Evolutionary conservation across 140 eudicot genomes (phyloP).

Genomic region (Anethum foeniculum): DNA sequence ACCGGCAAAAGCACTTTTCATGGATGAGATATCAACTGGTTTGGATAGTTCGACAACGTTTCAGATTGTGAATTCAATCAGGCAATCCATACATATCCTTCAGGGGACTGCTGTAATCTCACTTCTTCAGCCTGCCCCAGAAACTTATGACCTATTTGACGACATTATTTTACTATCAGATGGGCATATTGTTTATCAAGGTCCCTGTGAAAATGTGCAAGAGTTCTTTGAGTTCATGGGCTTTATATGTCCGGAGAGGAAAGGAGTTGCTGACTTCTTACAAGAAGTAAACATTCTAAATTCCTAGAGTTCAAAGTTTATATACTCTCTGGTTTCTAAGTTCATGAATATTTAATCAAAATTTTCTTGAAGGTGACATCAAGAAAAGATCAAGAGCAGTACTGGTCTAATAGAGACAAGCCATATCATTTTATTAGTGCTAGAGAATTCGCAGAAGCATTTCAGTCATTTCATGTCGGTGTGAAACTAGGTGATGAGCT

Average conservation of each 20-base stretch:
- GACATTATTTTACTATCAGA: slow-evolving; percentile 81
- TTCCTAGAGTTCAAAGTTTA: slow-evolving; percentile 4
- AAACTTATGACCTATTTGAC: slow-evolving; percentile 74
- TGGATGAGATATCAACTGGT: slow-evolving; percentile 97
- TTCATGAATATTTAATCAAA: not conserved
- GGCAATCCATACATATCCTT: slow-evolving; percentile 76
- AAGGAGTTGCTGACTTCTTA: slow-evolving; percentile 90
- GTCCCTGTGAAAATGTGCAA: slow-evolving; percentile 74
- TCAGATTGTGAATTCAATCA: slow-evolving; percentile 79
- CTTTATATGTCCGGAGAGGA: slow-evolving; percentile 84
- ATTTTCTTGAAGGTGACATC: slow-evolving; percentile 65
- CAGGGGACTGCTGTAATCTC: slow-evolving; percentile 81
- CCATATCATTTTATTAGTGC: slow-evolving; percentile 51
- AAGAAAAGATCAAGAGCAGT: slow-evolving; percentile 84
- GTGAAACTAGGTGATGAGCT: slow-evolving; percentile 61
- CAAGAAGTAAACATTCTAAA: slow-evolving; percentile 57
- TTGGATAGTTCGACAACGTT: slow-evolving; percentile 86
- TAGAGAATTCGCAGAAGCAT: slow-evolving; percentile 75
- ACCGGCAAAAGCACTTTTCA: slow-evolving; percentile 86
- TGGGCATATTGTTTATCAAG: slow-evolving; percentile 86
- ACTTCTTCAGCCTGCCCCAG: slow-evolving; percentile 93
- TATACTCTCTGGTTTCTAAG: not conserved
- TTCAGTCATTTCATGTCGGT: slow-evolving; percentile 75
- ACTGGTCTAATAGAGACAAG: slow-evolving; percentile 54
- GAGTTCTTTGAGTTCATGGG: slow-evolving; percentile 87